These are phyloP conservation scores for Macrophomina tecta DNA, from an alignment of 2,329 filamentous ascomycete species.

Conservation along the genomic window DNA sequence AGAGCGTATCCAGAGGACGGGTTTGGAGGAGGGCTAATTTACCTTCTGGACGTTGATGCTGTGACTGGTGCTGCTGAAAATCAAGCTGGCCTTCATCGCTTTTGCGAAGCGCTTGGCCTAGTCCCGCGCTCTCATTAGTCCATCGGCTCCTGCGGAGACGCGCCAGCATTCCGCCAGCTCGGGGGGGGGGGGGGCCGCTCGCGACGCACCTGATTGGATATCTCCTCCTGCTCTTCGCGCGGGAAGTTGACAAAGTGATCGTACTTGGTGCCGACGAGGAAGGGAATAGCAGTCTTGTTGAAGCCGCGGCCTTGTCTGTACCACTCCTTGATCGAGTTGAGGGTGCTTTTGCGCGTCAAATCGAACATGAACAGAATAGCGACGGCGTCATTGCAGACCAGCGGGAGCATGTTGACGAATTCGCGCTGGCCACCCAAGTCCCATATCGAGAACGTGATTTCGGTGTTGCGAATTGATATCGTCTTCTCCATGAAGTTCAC, in stretches of 20 bases:
- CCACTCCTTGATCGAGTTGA: conserved; percentile 99
- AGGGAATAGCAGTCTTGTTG: conserved; percentile 99
- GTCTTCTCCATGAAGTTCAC: conserved; percentile 99
- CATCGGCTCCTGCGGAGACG: conserved; percentile 2
- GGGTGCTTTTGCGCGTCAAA: conserved; percentile 93
- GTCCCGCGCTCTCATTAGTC: conserved; percentile 2
- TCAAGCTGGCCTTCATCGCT: conserved; percentile 95
- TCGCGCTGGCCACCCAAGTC: conserved; percentile 96
- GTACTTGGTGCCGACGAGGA: conserved; percentile 96
- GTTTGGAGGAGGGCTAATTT: conserved; percentile 31
- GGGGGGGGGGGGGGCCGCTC: not conserved
- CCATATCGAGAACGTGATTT: conserved; percentile 99
- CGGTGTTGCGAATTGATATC: conserved; percentile 97
- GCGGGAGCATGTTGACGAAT: conserved; percentile 98
- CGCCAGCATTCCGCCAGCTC: not conserved
- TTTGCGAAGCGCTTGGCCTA: conserved; percentile 95
- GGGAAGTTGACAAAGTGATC: conserved; percentile 99
- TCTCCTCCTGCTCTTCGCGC: conserved; percentile 96
- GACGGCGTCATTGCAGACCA: conserved; percentile 99
- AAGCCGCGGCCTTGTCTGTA: conserved; percentile 96
- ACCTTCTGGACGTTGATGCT: conserved; percentile 99
- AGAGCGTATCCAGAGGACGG: not conserved
- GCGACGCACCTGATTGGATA: conserved; percentile 83
- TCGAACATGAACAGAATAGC: conserved; percentile 99
- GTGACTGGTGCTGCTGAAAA: conserved; percentile 98